These are phyloP conservation scores for Tulasnella sp. DNA, from an alignment of 768 basidiomycete species.

Conservation along the genomic window DNA sequence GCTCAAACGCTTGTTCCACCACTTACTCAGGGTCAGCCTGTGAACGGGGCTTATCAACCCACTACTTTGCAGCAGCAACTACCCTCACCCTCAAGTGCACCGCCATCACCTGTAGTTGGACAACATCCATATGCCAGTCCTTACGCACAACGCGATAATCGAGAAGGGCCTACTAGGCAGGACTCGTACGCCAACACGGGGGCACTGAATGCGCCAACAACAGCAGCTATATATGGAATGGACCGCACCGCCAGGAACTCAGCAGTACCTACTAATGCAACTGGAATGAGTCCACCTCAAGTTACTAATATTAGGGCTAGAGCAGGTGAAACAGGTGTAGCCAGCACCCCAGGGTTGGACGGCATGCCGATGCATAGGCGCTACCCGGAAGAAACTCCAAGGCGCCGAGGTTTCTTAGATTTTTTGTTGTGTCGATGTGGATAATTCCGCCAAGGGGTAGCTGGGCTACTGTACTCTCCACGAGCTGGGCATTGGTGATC, in stretches of 20 bases:
- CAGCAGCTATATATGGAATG: background rate
- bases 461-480: too few species aligned
- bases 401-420: background rate
- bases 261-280: background rate
- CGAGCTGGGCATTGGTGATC: too few species aligned
- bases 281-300: background rate
- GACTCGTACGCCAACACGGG: conserved; percentile 15
- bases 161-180: background rate
- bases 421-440: background rate
- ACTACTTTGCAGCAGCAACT: background rate
- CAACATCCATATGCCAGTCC: conserved; percentile 12
- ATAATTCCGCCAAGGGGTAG: too few species aligned
- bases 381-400: background rate
- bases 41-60: background rate
- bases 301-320: too few species aligned
- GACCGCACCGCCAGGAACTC: conserved; percentile 4
- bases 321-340: conserved; percentile 1
- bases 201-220: conserved; percentile 11
- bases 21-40: background rate
- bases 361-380: conserved; percentile 2
- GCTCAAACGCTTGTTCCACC: conserved; percentile 3
- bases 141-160: background rate
- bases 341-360: conserved; percentile 4
- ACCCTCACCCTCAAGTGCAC: background rate
- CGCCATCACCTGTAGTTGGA: background rate